A percentile compares a stretch with the other conserved stretches of the same genome.
These are phyloP conservation scores for Neonectria coccinea DNA, from an alignment of 2,329 filamentous ascomycete genomes.

Conservation along the genomic window DNA sequence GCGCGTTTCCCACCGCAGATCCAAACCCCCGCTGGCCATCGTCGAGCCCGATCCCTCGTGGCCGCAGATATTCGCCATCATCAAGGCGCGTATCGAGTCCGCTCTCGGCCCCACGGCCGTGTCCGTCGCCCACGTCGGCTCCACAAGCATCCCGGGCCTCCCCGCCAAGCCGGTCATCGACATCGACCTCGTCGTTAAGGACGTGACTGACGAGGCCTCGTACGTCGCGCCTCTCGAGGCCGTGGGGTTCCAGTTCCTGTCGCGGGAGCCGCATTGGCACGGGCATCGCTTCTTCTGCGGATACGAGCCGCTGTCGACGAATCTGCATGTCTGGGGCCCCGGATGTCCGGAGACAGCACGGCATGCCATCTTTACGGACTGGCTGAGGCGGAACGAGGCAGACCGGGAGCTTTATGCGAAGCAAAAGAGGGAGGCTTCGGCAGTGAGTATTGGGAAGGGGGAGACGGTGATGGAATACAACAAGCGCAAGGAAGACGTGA, in stretches of 20 bases:
- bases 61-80: slow-evolving; percentile 48
- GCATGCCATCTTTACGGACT: slow-evolving; percentile 59
- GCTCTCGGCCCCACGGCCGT: slow-evolving; percentile 53
- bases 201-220: slow-evolving; percentile 54
- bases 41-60: slow-evolving; percentile 53
- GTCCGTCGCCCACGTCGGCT: slow-evolving; percentile 60
- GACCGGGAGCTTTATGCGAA: slow-evolving; percentile 56
- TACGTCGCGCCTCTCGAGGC: slow-evolving; percentile 59
- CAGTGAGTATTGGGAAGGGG: slow-evolving; percentile 41
- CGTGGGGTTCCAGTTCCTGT: slow-evolving; percentile 58
- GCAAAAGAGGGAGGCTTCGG: slow-evolving; percentile 53
- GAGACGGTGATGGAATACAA: slow-evolving; percentile 54
- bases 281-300: slow-evolving; percentile 60
- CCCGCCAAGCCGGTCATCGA: slow-evolving; percentile 65
- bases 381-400: slow-evolving; percentile 52
- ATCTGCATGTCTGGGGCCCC: slow-evolving; percentile 62
- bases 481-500: slow-evolving; percentile 54
- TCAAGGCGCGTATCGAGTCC: slow-evolving; percentile 49
- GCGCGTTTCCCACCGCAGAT: slow-evolving; percentile 44
- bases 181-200: slow-evolving; percentile 60
- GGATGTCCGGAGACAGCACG: slow-evolving; percentile 56
- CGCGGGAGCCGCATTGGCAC: slow-evolving; percentile 60
- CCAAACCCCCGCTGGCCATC: slow-evolving; percentile 45
- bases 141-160: slow-evolving; percentile 62
- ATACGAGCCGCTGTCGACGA: slow-evolving; percentile 52